Base-by-base conservation (phyloP, 306 rosid genomes). In the Fragaria ananassa region DNA sequence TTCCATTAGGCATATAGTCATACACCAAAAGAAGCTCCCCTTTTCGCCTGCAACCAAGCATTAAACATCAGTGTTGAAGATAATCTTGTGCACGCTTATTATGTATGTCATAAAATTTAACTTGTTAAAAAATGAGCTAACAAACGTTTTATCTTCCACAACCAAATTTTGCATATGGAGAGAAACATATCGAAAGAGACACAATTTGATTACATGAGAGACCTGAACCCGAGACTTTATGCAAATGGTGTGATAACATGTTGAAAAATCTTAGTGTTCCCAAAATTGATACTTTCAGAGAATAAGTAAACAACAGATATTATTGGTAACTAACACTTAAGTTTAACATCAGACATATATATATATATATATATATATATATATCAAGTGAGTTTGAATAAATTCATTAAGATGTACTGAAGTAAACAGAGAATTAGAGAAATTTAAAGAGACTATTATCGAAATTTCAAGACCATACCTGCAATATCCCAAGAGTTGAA, bases 21-120 rank as follows among this genome's bases (percentile, higher is more conserved):
- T 80, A 82, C 50, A 79, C 82, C 47, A 85, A 83, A 10, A 72
- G 79, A 5, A 82, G 80, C 51, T 82, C 88, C 37, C 81, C 76
- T 74, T 70, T 62, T 77, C 71, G 80, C 76, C 80, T 39, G 57
- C 84, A 80, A 42, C 29, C 8, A 47, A 5, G 17, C 7, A 17
- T n/a, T 8, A 54, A 53, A 53, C 58, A 53, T 53, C 23, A 6
- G 23, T 19, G 58, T 53, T 53, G 19, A 19, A 50, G 21, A 1
- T 17, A 19, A 6, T 51, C 1, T 7, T 53, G 53, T 49, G 19
- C 19, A 49, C 8, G 3, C 7, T 50, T 54, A 3, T 54, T 54
- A 1, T 8, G 12, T 19, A 6, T 0, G 5, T 7, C 4, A 19
- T 15, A 57, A 9, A 6, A 4, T 57, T 57, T 10, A 23, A n/a